A percentile compares a stretch with the other conserved stretches of the same genome.
phyloP scores from a whole-genome alignment of 331 rosid genomes.

The Pyracantha coccinea region DNA sequence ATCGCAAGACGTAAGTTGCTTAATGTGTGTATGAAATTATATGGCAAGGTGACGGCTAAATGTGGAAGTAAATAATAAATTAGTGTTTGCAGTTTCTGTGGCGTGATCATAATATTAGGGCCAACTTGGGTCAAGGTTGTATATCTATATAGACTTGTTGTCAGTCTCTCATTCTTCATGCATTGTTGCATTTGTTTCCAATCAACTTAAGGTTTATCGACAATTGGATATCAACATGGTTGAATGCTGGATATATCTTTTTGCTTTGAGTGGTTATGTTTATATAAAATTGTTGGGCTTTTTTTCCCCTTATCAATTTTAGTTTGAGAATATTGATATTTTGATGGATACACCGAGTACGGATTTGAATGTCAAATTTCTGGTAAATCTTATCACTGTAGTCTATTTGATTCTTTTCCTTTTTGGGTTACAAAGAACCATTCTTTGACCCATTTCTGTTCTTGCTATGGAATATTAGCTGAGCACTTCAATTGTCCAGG shows the following conservation, averaged over 20 bases:
- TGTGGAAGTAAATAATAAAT: not conserved
- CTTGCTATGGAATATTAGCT: not conserved
- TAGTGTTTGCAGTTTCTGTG: conserved; percentile 2
- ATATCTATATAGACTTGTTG: not conserved
- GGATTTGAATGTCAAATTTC: not conserved
- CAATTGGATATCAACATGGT: not conserved
- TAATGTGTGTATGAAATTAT: conserved; percentile 4
- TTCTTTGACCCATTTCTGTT: not conserved
- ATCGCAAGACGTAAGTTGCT: conserved; percentile 66
- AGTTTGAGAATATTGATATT: not conserved
- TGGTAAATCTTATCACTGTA: not conserved
- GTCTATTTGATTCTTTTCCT: not conserved
- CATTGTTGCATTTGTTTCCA: not conserved
- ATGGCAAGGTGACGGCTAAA: conserved; percentile 5
- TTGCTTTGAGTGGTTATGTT: not conserved
- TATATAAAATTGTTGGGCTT: not conserved
- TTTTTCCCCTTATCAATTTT: not conserved
- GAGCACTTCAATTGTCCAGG: not conserved
- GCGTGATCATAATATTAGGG: not conserved
- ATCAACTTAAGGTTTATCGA: not conserved
- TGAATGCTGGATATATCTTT: not conserved
- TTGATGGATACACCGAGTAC: not conserved
- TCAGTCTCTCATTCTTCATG: not conserved
- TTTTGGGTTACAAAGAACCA: not conserved
- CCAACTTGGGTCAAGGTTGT: not conserved